Base-by-base conservation (phyloP, 202 grass and related monocot genomes). In the Carex arenaria region DNA sequence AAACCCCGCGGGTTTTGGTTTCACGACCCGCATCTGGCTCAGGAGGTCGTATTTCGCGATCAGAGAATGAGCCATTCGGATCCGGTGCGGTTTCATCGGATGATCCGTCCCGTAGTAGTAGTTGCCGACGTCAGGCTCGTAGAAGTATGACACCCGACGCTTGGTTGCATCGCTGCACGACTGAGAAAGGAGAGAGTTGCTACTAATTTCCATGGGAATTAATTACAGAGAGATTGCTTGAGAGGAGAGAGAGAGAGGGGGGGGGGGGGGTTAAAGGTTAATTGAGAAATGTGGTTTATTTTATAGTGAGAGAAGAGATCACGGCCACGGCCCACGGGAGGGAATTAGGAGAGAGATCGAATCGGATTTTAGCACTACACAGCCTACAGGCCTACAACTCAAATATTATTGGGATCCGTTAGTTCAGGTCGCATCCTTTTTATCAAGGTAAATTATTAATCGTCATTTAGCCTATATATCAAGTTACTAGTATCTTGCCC, bases 141-240 rank as follows among this genome's bases (percentile, higher is more conserved):
- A 99, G 93, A 95, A 99, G 88, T 99, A 99, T 83, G 92, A 95
- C 7, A 99, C 96, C 55, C 90, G 89, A 17, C 96, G 93, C 93
- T 90, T 95, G 20, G 77, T 70, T n/a, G 86, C 93, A 64, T 95
- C 96, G 40, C 85, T 38, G 49, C 65, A 82, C 30, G 85, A 87
- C 7, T 82, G 51, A 34, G 93, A 90, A 57, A 88, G 85, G 12
- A 98, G 88, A 14, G 96, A 93, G 64, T 93, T 98, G 0, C 91
- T 90, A 43, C 93, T 89, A 67, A 28, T 82, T 31, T 82, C 80
- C 80, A 82, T 82, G 45, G 23, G 14, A 3, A 15, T 26, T 26
- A 26, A 26, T 26, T 26, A 26, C n/a, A n/a, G n/a, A 26, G 26
- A 26, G 26, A 26, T n/a, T n/a, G n/a, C n/a, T n/a, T n/a, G n/a